Percentiles rank a stretch among this genome's conserved stretches.
Conservation (phyloP, 2,329 filamentous ascomycete species). For the Fusarium poae region DNA sequence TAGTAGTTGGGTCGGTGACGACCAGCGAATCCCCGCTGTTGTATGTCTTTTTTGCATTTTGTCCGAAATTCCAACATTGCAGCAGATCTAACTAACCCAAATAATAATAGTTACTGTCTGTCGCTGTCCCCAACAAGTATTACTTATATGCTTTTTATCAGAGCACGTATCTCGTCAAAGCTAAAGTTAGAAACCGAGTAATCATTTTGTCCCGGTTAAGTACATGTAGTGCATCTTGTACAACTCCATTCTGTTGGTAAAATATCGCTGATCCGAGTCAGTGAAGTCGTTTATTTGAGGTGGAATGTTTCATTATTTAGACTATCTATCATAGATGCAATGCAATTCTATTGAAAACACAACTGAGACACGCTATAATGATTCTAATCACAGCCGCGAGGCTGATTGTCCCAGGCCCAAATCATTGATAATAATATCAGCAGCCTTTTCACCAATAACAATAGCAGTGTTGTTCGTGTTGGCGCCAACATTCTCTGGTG, state of each 20-base stretch:
- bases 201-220: background rate
- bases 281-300: background rate
- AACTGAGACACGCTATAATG: background rate
- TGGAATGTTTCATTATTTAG: background rate
- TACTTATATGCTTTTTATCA: background rate
- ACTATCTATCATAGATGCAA: background rate
- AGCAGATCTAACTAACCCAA: too few relatives aligned
- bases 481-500: constrained; percentile 57
- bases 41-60: constrained; percentile 10
- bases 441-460: constrained; percentile 62
- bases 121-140: background rate
- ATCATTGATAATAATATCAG: constrained; percentile 57
- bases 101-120: too few relatives aligned
- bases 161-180: background rate
- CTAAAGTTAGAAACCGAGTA: background rate
- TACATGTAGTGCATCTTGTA: background rate
- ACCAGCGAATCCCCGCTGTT: constrained; percentile 30
- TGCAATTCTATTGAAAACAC: background rate
- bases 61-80: too few relatives aligned
- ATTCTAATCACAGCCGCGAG: background rate
- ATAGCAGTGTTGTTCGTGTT: constrained; percentile 65
- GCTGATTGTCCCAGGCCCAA: constrained; percentile 39
- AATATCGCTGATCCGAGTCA: background rate
- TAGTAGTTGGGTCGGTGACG: constrained; percentile 31
- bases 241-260: background rate